These are phyloP conservation scores for Grosmannia penicillata DNA, from an alignment of 2,329 filamentous ascomycete species.

Conservation along the genomic window DNA sequence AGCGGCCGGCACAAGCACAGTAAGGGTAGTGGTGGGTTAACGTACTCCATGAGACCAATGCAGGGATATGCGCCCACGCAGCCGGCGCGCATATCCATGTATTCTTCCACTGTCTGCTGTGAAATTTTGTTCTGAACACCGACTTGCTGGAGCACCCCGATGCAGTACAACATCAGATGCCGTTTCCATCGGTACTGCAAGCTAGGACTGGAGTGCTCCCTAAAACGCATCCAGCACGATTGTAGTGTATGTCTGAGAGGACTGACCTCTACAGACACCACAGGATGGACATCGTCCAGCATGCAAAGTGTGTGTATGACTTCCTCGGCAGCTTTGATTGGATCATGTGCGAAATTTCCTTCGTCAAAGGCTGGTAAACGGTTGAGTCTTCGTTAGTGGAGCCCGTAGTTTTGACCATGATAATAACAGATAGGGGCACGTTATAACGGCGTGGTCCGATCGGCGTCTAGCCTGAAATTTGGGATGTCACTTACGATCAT, in stretches of 20 bases:
- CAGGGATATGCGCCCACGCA: background rate
- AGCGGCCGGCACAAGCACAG: too few relatives aligned
- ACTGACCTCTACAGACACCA: background rate
- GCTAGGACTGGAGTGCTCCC: background rate
- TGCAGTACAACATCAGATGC: background rate
- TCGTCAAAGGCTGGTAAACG: background rate
- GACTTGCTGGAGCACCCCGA: constrained; percentile 1
- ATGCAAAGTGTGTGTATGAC: constrained; percentile 1
- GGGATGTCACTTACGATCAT: background rate
- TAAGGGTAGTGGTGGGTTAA: too few relatives aligned
- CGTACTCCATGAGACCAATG: constrained; percentile 1
- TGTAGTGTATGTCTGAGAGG: background rate
- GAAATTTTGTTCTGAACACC: background rate
- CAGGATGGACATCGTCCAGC: background rate
- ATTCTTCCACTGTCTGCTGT: background rate
- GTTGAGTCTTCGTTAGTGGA: background rate
- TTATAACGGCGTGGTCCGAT: too few relatives aligned
- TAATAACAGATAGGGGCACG: too few relatives aligned
- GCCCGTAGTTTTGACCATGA: background rate
- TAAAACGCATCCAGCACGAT: background rate
- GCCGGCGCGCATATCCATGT: constrained; percentile 1
- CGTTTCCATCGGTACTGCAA: constrained; percentile 1
- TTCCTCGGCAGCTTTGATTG: background rate
- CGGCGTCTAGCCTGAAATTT: too few relatives aligned
- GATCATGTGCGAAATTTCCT: background rate